Percentiles rank a stretch among this genome's conserved stretches.
phyloP scores from a whole-genome alignment of 1,139 yeast species.

The Geotrichum citri-aurantii region DNA sequence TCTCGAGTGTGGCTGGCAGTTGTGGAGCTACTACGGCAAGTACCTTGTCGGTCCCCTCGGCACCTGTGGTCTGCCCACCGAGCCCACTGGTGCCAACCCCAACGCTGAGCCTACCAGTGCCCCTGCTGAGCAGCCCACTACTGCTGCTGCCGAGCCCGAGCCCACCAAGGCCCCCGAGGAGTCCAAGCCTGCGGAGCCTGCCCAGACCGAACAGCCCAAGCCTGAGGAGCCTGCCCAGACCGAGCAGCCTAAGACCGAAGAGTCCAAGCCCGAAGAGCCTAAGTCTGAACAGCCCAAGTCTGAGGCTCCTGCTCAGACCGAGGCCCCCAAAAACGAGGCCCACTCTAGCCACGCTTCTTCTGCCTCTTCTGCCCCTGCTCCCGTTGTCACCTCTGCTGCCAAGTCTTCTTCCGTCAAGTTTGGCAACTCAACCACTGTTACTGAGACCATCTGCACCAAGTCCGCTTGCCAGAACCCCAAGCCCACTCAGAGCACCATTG shows the following conservation, averaged over 20 bases:
- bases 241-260: neutral
- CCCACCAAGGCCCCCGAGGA: neutral
- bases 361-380: slow-evolving; percentile 1
- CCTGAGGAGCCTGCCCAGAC: neutral
- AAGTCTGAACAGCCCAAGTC: neutral
- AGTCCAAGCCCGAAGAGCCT: neutral
- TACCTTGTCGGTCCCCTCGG: slow-evolving; percentile 8
- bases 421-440: slow-evolving; percentile 13
- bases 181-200: neutral
- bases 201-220: neutral
- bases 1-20: slow-evolving; percentile 13
- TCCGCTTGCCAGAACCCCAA: neutral
- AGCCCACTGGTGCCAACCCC: slow-evolving; percentile 11
- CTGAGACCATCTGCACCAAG: slow-evolving; percentile 3
- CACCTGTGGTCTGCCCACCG: slow-evolving; percentile 7
- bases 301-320: neutral
- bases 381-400: neutral
- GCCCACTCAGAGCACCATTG: neutral
- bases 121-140: neutral
- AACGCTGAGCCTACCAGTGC: neutral
- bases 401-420: slow-evolving; percentile 9
- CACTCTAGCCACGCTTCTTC: slow-evolving; percentile 1
- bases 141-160: neutral
- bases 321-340: neutral
- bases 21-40: slow-evolving; percentile 13